Evolutionary conservation across 768 basidiomycete species (phyloP), one percentile per base, ranked within the genome.

Genomic region (Boletus vinaceobasis): DNA sequence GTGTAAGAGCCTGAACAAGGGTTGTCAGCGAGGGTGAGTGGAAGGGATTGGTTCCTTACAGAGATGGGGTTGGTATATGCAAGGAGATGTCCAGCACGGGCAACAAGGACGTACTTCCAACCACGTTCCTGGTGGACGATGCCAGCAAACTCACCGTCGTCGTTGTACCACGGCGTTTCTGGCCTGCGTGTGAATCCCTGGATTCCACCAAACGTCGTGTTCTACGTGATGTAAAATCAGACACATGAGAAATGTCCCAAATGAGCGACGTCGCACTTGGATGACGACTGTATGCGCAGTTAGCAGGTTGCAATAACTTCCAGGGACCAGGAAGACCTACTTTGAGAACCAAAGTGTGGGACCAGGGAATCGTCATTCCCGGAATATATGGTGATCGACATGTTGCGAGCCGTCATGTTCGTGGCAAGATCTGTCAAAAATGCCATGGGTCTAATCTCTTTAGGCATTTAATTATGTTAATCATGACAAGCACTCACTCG

Each of bases 191-290:
- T 82, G 66, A 90, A 90, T 2, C 88, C 88, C 69, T 85, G 85
- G 38, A 84, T 83, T 8, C 87, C 87, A 27, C 87, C 86, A 62
- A 89, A 90, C 1, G 87, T 89, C n/a, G 86, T 87, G 62, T 90
- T 90, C 84, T 88, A 55, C 0, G 52, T 11, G 1, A 36, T 1
- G 26, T n/a, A 21, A 27, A 11, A 9, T 60, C n/a, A 51, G 56
- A 50, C 17, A 45, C 1, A 2, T 7, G 23, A n/a, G 26, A 21
- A 33, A 26, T 15, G 17, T 8, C 33, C 26, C 26, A 31, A 53
- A 38, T 19, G 7, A 6, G 7, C 10, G 13, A 52, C 48, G 46
- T 57, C 62, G 15, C 48, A 79, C 82, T 68, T 83, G 83, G 35
- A 85, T 84, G 10, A 77, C 74, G 48, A 84, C 81, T 83, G 38